phyloP scores from a whole-genome alignment of 148 eudicot species.

The Fagopyrum tataricum region DNA sequence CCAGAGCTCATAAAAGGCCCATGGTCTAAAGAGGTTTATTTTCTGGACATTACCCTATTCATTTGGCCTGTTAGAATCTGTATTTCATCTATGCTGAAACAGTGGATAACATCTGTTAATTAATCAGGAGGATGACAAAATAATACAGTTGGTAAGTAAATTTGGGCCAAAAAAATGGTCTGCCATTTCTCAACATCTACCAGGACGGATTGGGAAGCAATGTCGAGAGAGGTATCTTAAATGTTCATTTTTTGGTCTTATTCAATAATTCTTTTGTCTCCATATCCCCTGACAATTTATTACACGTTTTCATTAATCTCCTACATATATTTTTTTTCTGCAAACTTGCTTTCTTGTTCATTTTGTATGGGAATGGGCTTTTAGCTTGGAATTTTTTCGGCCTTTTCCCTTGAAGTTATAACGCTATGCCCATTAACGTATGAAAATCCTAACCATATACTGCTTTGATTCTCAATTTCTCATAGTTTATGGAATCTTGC shows the following conservation, averaged over 20 bases:
- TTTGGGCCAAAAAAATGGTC: slow-evolving; percentile 97
- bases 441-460: background rate
- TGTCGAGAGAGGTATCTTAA: slow-evolving; percentile 78
- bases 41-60: background rate
- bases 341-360: too few species aligned
- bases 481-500: background rate
- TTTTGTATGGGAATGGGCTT: too few species aligned
- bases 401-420: too few species aligned
- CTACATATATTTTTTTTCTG: too few species aligned
- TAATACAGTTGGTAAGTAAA: slow-evolving; percentile 65
- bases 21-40: slow-evolving; percentile 89
- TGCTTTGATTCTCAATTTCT: background rate
- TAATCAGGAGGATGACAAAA: slow-evolving; percentile 75
- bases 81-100: background rate
- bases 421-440: too few species aligned
- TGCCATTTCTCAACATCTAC: slow-evolving; percentile 79
- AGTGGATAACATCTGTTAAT: background rate
- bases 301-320: too few species aligned
- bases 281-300: too few species aligned
- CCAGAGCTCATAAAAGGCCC: slow-evolving; percentile 98
- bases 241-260: background rate
- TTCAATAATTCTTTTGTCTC: too few species aligned
- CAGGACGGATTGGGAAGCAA: slow-evolving; percentile 96
- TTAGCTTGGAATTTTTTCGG: too few species aligned
- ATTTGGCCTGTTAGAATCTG: background rate